Evolutionary conservation across 164 flowering plant genomes (phyloP).

Genomic region (Cinnamomum micranthum): DNA sequence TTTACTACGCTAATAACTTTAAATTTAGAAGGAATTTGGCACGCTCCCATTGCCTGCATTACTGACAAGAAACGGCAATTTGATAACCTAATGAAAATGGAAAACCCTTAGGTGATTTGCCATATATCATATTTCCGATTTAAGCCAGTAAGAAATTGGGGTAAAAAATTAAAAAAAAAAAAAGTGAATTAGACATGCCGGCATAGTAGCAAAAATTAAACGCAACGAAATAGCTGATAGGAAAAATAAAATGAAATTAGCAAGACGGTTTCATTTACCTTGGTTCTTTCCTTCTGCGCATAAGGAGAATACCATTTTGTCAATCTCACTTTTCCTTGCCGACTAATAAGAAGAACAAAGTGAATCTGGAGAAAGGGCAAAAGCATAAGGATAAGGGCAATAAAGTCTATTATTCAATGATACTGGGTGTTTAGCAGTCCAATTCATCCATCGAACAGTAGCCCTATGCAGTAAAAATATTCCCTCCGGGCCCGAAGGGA

Average conservation of each 20-base stretch:
- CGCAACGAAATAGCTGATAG: background rate
- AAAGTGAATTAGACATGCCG: too few relatives aligned
- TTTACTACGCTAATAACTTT: background rate
- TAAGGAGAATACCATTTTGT: slow-evolving; percentile 35
- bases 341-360: slow-evolving; percentile 33
- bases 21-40: background rate
- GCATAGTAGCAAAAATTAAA: background rate
- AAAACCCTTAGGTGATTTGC: background rate
- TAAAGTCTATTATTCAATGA: too few relatives aligned
- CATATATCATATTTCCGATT: background rate
- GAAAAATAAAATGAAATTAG: background rate
- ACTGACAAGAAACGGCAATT: background rate
- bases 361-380: slow-evolving; percentile 24
- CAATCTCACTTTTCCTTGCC: slow-evolving; percentile 34
- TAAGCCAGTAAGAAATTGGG: background rate
- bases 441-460: too few relatives aligned
- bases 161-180: too few relatives aligned
- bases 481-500: too few relatives aligned
- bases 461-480: too few relatives aligned
- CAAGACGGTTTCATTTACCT: slow-evolving; percentile 12
- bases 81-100: background rate
- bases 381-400: background rate
- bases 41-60: background rate
- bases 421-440: too few relatives aligned
- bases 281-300: slow-evolving; percentile 29